Conservation (phyloP, 2,329 filamentous ascomycete genomes). For the Aspergillus nomiae region DNA sequence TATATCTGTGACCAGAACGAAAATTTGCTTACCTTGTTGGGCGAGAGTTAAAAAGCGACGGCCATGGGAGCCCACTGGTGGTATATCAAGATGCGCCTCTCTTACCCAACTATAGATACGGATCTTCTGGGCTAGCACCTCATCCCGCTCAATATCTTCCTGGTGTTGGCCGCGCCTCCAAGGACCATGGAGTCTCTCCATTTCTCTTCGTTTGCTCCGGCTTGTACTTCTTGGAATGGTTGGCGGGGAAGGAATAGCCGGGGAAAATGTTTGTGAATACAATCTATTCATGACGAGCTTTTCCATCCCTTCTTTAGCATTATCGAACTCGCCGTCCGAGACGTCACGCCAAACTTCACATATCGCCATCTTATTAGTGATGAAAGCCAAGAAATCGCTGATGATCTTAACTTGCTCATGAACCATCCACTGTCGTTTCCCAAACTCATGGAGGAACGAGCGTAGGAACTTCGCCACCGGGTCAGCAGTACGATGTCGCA, state of each 20-base stretch:
- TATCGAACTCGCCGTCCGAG: slow-evolving; percentile 96
- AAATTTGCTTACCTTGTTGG: slow-evolving; percentile 68
- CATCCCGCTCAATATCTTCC: slow-evolving; percentile 94
- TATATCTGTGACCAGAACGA: neutral
- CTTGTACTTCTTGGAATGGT: slow-evolving; percentile 60
- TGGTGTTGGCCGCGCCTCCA: slow-evolving; percentile 95
- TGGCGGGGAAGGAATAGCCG: slow-evolving; percentile 81
- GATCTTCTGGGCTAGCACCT: slow-evolving; percentile 94
- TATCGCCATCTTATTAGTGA: slow-evolving; percentile 95
- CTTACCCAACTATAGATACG: slow-evolving; percentile 94
- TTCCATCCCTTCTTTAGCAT: slow-evolving; percentile 98
- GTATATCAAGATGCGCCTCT: slow-evolving; percentile 92
- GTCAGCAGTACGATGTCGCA: slow-evolving; percentile 95
- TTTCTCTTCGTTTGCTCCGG: slow-evolving; percentile 68
- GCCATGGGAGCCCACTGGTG: slow-evolving; percentile 79
- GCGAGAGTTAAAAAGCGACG: slow-evolving; percentile 85
- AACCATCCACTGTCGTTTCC: slow-evolving; percentile 98
- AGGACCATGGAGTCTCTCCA: slow-evolving; percentile 70
- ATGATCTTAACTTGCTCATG: slow-evolving; percentile 99
- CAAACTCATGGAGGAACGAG: slow-evolving; percentile 92
- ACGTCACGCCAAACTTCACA: slow-evolving; percentile 97
- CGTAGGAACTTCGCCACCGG: slow-evolving; percentile 94
- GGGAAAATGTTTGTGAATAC: slow-evolving; percentile 94
- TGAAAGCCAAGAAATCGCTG: slow-evolving; percentile 92
- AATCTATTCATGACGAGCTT: slow-evolving; percentile 98